Evolutionary conservation across 1,139 yeast species (phyloP), one percentile per base, ranked within the genome.

Genomic region (Magnusiomyces tetraspermus): DNA sequence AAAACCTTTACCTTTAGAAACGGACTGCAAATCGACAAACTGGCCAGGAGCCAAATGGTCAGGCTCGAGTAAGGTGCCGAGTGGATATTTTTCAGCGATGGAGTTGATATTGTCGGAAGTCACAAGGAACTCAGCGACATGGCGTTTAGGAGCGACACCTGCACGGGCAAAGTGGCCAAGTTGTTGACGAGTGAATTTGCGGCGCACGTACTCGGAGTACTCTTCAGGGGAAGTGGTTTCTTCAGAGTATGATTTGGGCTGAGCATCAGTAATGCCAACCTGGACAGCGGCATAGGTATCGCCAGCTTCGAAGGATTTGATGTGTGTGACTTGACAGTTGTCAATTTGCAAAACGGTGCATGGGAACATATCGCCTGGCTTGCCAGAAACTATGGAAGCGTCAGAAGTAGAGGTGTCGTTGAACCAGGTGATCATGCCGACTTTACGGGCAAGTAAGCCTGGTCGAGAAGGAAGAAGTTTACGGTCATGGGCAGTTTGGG

Each of bases 1-100:
- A 68, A 88, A 88, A 17, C 99, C 99, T 71, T 94, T 92, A 72
- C 98, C 99, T 69, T 89, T 92, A 49, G 94, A 76, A 22, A 78
- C 76, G 15, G 90, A 85, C 63, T 82, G 77, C 51, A 87, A 73
- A 66, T 92, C 98, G 28, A 92, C 92, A 57, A 74, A 77, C 67
- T 88, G 95, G 26, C 97, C 98, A 21, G 75, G 76, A 53, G 80
- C 77, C 67, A 92, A 90, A 68, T 84, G 92, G 63, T 87, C 89
- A 0, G 97, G 96, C 55, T 74, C 78, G 53, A 92, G 70, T 61
- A 82, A 81, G 2, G 92, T 81, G 2, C 97, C 97, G 8, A 83
- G 71, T 13, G 90, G 86, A 50, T 87, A 70, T 10, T 19, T 4
- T 10, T 15, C 21, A 55, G 89, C 73, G 0, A 89, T 92, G 0